phyloP scores from a whole-genome alignment of 2,329 filamentous ascomycete genomes.

The Colletotrichum viniferum region DNA sequence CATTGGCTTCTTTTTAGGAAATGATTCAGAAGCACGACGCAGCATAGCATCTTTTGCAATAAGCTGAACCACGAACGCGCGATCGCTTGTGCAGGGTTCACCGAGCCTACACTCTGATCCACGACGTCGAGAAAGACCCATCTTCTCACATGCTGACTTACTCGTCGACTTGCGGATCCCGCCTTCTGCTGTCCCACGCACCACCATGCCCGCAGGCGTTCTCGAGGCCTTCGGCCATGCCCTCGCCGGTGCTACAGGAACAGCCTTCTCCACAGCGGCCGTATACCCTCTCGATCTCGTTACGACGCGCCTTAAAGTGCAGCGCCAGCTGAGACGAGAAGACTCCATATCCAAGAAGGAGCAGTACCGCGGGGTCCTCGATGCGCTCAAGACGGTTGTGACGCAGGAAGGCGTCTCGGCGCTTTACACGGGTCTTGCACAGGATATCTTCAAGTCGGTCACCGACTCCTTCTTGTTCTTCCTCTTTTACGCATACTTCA shows the following conservation, averaged over 20 bases:
- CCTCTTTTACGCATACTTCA: constrained; percentile 70
- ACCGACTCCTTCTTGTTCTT: constrained; percentile 87
- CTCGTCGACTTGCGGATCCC: background rate
- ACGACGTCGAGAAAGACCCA: background rate
- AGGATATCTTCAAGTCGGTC: constrained; percentile 70
- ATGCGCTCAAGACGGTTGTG: constrained; percentile 75
- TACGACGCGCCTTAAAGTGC: constrained; percentile 81
- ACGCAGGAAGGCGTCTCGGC: constrained; percentile 68
- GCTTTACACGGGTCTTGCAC: constrained; percentile 70
- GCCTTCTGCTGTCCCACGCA: background rate
- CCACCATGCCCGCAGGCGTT: constrained; percentile 31
- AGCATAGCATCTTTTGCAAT: background rate
- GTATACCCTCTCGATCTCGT: constrained; percentile 85
- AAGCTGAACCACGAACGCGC: background rate
- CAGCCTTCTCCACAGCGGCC: constrained; percentile 77
- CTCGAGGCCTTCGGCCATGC: constrained; percentile 84
- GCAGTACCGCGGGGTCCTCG: constrained; percentile 69
- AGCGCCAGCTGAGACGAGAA: constrained; percentile 59
- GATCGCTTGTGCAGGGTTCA: background rate
- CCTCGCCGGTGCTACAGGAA: constrained; percentile 77
- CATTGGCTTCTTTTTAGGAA: background rate
- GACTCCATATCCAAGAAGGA: constrained; percentile 14
- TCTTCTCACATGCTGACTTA: background rate
- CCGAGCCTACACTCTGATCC: background rate
- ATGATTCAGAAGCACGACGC: background rate